Base-by-base conservation (phyloP, 2,329 filamentous ascomycete genomes). In the Pseudopyricularia cyperi region DNA sequence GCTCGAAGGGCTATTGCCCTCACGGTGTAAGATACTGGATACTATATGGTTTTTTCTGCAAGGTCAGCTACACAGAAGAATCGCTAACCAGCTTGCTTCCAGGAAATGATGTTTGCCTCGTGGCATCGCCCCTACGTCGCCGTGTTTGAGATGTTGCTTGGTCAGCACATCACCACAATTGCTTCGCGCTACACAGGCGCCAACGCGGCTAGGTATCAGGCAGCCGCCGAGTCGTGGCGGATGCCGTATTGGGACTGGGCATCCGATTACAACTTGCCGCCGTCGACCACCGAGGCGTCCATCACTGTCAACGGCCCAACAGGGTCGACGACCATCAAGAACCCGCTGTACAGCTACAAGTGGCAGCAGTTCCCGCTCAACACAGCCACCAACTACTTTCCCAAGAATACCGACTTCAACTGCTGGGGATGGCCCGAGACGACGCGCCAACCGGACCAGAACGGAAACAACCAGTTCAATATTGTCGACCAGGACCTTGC, bases 231-330 rank as follows among this genome's bases (percentile, higher is more conserved):
- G 26, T 57, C 53, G 0, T 67, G 75, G 33, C 68, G 73, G 32
- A 59, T 67, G 14, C 73, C 74, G 6, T 75, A 66, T 60, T 77
- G 74, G 74, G 73, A 76, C 59, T 77, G 74, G 74, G 72, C 65
- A 2, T 54, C 56, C 2, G 58, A 70, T 46, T 56, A 62, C 7
- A 53, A 57, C 30, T 66, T 77, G 2, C 73, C 74, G 60, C 8
- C 60, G 60, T 39, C 33, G 11, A 26, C 53, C 3, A 39, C 50
- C 5, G 44, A 19, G 24, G 15, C 35, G 17, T 50, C 47, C 11
- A 35, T 58, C 28, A 55, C 56, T 1, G 34, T 58, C 37, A 53
- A 35, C 4, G 39, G 50, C 1, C 56, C 56, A 2, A 15, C 52
- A 7, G 57, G 54, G 34, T 48, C 12, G 55, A 57, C 49, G n/a